These are phyloP conservation scores for Linum tenue DNA, from an alignment of 345 rosid genomes.

Conservation along the genomic window DNA sequence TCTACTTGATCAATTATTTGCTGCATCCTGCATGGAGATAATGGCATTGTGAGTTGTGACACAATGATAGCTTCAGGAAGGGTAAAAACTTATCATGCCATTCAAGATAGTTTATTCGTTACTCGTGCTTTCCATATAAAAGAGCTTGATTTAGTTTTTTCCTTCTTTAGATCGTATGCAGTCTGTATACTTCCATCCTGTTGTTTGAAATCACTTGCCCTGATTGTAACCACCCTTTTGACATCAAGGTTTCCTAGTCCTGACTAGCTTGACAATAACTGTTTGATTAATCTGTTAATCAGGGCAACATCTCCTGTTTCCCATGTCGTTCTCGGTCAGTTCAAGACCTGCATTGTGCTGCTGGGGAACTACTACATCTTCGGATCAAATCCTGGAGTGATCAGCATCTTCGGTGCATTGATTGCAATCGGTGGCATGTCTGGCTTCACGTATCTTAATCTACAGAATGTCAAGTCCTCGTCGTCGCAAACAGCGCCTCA, in stretches of 20 bases:
- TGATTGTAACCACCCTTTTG: conserved; percentile 1
- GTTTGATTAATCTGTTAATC: conserved; percentile 1
- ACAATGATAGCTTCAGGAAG: not conserved
- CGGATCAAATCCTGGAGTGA: conserved; percentile 52
- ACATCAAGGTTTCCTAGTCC: not conserved
- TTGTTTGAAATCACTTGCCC: not conserved
- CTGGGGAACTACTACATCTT: conserved; percentile 55
- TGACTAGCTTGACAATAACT: not conserved
- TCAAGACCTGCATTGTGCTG: conserved; percentile 64
- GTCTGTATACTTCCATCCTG: not conserved
- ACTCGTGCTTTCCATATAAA: too few relatives aligned
- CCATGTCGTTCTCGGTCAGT: conserved; percentile 71
- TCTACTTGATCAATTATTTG: not conserved
- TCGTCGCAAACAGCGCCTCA: conserved; percentile 27
- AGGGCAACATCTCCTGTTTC: conserved; percentile 72
- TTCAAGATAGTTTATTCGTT: too few relatives aligned
- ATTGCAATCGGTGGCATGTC: conserved; percentile 65
- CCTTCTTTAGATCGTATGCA: too few relatives aligned
- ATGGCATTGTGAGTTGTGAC: too few relatives aligned
- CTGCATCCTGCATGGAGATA: not conserved
- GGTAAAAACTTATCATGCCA: not conserved
- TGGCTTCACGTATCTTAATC: conserved; percentile 45
- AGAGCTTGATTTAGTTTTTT: too few relatives aligned
- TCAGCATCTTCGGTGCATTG: conserved; percentile 54
- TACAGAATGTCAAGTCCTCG: conserved; percentile 27